Base-by-base conservation (phyloP, 2,329 filamentous ascomycete species). In the Rugonectria rugulosa region DNA sequence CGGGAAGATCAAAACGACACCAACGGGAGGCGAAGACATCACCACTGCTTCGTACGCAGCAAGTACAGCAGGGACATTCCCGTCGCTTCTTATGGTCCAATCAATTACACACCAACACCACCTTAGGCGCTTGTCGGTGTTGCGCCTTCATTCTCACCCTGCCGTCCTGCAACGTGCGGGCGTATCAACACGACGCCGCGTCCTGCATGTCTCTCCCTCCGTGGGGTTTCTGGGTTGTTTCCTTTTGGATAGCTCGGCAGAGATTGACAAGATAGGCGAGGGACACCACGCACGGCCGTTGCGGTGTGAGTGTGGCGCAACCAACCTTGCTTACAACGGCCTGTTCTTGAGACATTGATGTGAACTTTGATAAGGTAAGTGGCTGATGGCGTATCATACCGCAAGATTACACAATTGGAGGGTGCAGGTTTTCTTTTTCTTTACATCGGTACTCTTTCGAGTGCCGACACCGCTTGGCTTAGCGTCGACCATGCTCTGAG, bases 111-210 rank as follows among this genome's bases (percentile, higher is more conserved):
- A 42, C 38, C 46, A 48, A 12, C 9, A 20, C 21, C 51, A 31
- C 23, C 61, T 49, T 34, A 31, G 20, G 43, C 43, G 52, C 45
- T 41, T 54, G 15, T 29, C 27, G 12, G 37, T 42, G 45, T 48
- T 53, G 50, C 27, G 42, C 36, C 26, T 36, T 50, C 36, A 24
- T 24, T 43, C 47, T 27, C 21, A 52, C 56, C 55, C 59, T 63
- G 62, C 52, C 56, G 62, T 67, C 41, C 21, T 45, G 20, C 64
- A 64, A 62, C 60, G 47, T 62, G 62, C 64, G 62, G 56, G 58
- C 53, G 62, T 58, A 52, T 45, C 41, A 48, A 54, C 47, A 52
- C 52, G 38, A 53, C 43, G 55, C 62, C 55, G 57, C 45, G 41
- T 65, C 31, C 48, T 46, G 45, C 46, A 53, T 20, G 31, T 40